Evolutionary conservation across 176 grass and related monocot species (phyloP), one percentile per base, ranked within the genome.

Genomic region (Leersia perrieri): DNA sequence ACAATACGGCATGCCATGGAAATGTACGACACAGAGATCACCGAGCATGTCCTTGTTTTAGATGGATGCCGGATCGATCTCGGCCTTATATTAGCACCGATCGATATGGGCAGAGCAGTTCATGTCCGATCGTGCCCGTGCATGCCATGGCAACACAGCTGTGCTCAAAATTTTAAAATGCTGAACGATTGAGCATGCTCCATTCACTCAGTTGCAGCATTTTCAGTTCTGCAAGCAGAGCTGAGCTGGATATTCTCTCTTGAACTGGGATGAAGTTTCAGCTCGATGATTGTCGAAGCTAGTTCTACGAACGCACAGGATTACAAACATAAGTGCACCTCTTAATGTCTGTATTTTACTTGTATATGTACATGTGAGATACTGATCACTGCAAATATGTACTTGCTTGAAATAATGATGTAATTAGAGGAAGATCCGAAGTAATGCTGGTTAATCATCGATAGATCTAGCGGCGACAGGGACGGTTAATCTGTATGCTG

Each of bases 401-500:
- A n/a, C n/a, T 25, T 74, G 76, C 69, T 25, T 85, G 77, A 55
- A 62, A n/a, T n/a, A n/a, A n/a, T n/a, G 34, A 70, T 20, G 45
- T 9, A n/a, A n/a, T n/a, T n/a, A 8, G 47, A 26, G 7, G 30
- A 82, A 74, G 82, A 61, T 42, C 42, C 82, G 63, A 57, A 85
- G 40, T 57, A 30, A n/a, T 36, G 16, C 3, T 31, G 20, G 49
- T 22, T n/a, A 7, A 25, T 22, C 39, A 14, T 28, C n/a, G n/a
- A 14, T 32, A 7, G 35, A 29, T n/a, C 16, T 6, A 44, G 67
- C 67, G 74, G 58, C 34, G 82, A 89, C 28, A 44, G 42, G 18
- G 71, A 81, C 65, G 58, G 72, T 2, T 55, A 72, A 89, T 72
- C 87, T 72, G 78, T 47, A 23, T 81, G 72, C 35, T 30, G 77